phyloP scores from a whole-genome alignment of 2,329 filamentous ascomycete genomes.

The Tolypocladium guangdongense region DNA sequence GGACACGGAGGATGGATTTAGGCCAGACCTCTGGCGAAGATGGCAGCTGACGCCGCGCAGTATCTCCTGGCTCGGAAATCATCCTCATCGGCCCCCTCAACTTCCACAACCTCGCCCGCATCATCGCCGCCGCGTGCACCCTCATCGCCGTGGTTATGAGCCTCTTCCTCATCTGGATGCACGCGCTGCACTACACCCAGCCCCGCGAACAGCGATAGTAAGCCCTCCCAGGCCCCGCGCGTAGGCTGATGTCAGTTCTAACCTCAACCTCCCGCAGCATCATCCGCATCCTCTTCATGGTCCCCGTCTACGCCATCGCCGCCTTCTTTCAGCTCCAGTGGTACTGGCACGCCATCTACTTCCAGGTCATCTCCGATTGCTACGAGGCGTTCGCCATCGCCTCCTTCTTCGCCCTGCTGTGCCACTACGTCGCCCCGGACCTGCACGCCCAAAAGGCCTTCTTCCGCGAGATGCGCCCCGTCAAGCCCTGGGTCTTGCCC shows the following conservation, averaged over 20 bases:
- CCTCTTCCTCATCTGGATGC: constrained; percentile 45
- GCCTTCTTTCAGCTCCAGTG: constrained; percentile 63
- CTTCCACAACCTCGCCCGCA: constrained; percentile 43
- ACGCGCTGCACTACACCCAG: constrained; percentile 50
- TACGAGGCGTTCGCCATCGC: constrained; percentile 86
- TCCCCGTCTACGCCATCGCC: constrained; percentile 68
- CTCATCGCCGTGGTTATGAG: constrained; percentile 41
- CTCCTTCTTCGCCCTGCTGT: constrained; percentile 75
- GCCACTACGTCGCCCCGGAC: constrained; percentile 67
- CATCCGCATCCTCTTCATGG: constrained; percentile 81
- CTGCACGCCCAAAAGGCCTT: constrained; percentile 74
- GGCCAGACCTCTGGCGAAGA: too few species aligned
- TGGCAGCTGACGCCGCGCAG: constrained; percentile 14
- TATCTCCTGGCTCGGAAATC: constrained; percentile 33
- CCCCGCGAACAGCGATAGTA: constrained; percentile 49
- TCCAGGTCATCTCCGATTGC: constrained; percentile 69
- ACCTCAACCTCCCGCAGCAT: constrained; percentile 40
- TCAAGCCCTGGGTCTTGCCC: constrained; percentile 66
- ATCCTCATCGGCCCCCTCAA: constrained; percentile 36
- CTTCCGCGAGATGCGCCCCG: constrained; percentile 56
- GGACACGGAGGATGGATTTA: too few species aligned
- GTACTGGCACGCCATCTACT: constrained; percentile 73
- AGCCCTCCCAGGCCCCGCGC: constrained; percentile 8
- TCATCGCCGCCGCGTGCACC: constrained; percentile 37
- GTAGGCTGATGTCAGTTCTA: background rate